Base-by-base conservation (phyloP, 1,139 yeast species). In the Taiozyma onychis region DNA sequence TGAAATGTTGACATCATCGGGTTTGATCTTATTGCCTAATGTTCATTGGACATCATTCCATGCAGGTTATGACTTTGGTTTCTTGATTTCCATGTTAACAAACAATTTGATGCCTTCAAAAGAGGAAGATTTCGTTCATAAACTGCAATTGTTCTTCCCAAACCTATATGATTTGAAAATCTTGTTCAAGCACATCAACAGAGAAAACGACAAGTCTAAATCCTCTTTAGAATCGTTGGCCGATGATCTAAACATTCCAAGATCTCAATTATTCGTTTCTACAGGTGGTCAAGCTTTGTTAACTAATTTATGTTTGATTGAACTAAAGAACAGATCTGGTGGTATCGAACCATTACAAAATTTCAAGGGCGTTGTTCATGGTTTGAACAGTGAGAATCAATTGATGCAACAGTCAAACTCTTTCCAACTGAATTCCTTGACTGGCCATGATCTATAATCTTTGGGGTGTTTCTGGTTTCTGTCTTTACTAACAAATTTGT, bases 51-150 rank as follows among this genome's bases (percentile, higher is more conserved):
- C 90, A 50, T 86, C 96, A 55, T 93, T 85, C 69, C 98, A 93
- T 66, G 85, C 90, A 1, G 99, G 98, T 16, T 93, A 93, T 68
- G 99, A 93, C 68, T 79, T 91, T 65, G 99, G 99, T 2, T 91
- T 91, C 66, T 74, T 93, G 56, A 72, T 90, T 41, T 83, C 96
- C 50, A 74, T 90, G 56, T 75, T 93, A 66, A 80, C 85, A 58
- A 88, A 89, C 66, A 79, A 81, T 52, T 73, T 76, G 47, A 85
- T 93, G 73, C 98, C 98, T 1, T 80, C 79, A 24, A 89, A 85
- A 58, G 95, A 88, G 64, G 78, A 80, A 43, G 96, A 86, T 44
- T 93, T 89, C 63, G 76, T 85, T 56, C 76, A 83, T 75, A 81
- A 90, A 77, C 75, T 90, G 48, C 70, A 76, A 44, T 75, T 81